Evolutionary conservation across 768 basidiomycete species (phyloP), one percentile per base, ranked within the genome.

Genomic region (Amanita inopinata): DNA sequence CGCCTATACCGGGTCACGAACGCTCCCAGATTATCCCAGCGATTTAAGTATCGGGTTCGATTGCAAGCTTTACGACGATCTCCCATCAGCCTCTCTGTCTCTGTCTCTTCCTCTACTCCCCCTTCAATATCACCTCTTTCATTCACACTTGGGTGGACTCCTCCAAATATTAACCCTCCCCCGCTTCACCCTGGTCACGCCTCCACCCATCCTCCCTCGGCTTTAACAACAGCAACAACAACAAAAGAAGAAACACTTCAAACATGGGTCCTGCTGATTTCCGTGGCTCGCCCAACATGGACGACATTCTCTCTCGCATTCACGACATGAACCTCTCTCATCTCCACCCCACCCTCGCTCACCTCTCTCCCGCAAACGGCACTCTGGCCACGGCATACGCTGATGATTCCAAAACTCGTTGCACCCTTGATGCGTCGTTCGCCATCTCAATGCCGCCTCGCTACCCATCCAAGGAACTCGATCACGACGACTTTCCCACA

Each of bases 51-150:
- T 36, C 44, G 38, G 14, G 37, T 51, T 49, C 46, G 46, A 51
- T 41, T 41, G 15, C 37, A 48, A 46, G 37, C 30, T 28, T 42
- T 44, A 46, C 57, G 60, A 58, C 57, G 60, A 61, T 61, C 60
- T 55, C 39, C 56, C 54, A 60, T 52, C 53, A 52, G 44, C 47
- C 25, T n/a, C n/a, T n/a, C n/a, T n/a, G n/a, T n/a, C n/a, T n/a
- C n/a, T n/a, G 24, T 43, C 40, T 48, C 45, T 30, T 40, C 17
- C 39, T 23, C 30, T 40, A 28, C 30, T 27, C 15, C 5, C 23
- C 14, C 1, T 32, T 32, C 31, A 40, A 32, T 40, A 40, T 40
- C 40, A 32, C 28, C 40, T 8, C 11, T 28, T 23, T 43, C 18
- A 11, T 3, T 15, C 7, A 27, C 15, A 12, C 34, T 14, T 28